Percentiles rank a stretch among this genome's conserved stretches.
These are phyloP conservation scores for Effrenium voratum DNA, from an alignment of 73 alveolate species.

Conservation along the genomic window DNA sequence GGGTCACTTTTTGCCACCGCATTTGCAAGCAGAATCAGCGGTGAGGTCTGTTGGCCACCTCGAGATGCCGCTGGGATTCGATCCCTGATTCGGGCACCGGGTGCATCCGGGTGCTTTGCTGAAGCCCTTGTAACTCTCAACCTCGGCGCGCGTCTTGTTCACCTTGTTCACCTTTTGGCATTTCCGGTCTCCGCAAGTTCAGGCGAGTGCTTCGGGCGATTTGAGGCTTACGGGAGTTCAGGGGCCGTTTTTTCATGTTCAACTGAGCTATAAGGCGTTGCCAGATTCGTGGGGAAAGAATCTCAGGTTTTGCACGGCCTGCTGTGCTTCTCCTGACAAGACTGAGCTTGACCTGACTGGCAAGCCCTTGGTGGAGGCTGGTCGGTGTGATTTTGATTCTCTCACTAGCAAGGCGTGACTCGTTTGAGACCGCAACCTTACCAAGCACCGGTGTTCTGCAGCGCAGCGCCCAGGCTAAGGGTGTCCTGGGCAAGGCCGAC, in stretches of 20 bases:
- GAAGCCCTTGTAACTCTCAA: background rate
- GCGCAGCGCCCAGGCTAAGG: too few species aligned
- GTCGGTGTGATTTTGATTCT: background rate
- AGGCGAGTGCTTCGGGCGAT: background rate
- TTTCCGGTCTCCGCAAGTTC: background rate
- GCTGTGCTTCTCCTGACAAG: constrained; percentile 84
- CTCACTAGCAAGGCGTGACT: background rate
- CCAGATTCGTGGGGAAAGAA: background rate
- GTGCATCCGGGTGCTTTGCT: background rate
- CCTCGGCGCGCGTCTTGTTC: background rate
- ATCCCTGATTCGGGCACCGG: too few species aligned
- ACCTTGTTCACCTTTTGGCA: background rate
- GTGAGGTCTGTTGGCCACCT: too few species aligned
- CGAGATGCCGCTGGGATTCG: too few species aligned
- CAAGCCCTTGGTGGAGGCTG: constrained; percentile 75
- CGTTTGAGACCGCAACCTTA: too few species aligned
- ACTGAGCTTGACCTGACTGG: constrained; percentile 41
- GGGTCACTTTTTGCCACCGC: too few species aligned
- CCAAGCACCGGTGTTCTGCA: too few species aligned
- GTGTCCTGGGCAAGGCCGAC: too few species aligned
- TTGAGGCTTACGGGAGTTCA: background rate
- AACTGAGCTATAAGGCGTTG: background rate
- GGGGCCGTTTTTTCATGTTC: background rate
- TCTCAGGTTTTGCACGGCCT: constrained; percentile 29
- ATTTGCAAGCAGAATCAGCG: too few species aligned